phyloP scores from a whole-genome alignment of 192 early-diverging fungal genomes.

The Geranomyces michiganensis region DNA sequence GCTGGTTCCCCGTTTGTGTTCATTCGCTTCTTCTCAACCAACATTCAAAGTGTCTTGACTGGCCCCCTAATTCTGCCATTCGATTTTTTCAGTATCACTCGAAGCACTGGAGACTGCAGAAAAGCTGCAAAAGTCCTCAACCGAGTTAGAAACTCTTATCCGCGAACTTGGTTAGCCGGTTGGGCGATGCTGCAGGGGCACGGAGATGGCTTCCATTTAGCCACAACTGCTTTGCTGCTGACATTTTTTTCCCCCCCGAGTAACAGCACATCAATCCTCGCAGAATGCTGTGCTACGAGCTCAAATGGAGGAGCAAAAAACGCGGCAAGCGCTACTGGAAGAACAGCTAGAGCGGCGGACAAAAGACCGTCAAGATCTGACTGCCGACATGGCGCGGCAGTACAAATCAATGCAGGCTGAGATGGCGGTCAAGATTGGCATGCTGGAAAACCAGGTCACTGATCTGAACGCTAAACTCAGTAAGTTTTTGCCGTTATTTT shows the following conservation, averaged over 20 bases:
- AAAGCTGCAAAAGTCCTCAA: constrained; percentile 43
- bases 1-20: no score
- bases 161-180: constrained; percentile 43
- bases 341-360: constrained; percentile 42
- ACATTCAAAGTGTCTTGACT: no score
- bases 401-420: constrained; percentile 65
- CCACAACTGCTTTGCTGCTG: no score
- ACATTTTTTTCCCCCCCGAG: no score
- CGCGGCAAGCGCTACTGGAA: constrained; percentile 41
- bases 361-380: constrained; percentile 53
- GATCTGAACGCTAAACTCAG: constrained; percentile 57
- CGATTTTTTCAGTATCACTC: constrained; percentile 5
- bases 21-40: no score
- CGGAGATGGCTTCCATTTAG: no score
- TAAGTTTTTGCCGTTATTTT: constrained; percentile 14
- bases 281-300: constrained; percentile 35
- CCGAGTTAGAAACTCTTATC: constrained; percentile 43
- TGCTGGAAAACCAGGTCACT: constrained; percentile 54
- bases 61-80: no score
- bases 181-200: no score
- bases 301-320: constrained; percentile 37
- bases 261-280: constrained; percentile 40
- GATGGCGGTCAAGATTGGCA: constrained; percentile 57
- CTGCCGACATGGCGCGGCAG: constrained; percentile 61
- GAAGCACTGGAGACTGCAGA: constrained; percentile 40